Base-by-base conservation (phyloP, 345 rosid genomes). In the Eucalyptus cloeziana region DNA sequence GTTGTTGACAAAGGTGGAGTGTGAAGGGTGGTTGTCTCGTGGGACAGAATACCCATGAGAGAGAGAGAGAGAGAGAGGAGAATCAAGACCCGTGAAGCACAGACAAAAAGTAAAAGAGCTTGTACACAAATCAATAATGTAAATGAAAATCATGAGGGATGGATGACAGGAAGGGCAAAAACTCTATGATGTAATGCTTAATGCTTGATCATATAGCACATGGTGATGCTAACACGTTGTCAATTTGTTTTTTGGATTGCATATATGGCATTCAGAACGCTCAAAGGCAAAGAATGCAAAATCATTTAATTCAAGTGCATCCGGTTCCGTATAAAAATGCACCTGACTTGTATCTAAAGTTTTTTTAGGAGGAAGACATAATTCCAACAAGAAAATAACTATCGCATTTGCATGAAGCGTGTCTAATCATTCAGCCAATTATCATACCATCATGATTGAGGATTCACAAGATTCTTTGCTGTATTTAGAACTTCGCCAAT, bases 41-140 rank as follows among this genome's bases (percentile, higher is more conserved):
- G 89, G 92, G 91, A 76, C 89, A 86, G 86, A 56, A 87, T 45
- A 83, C 85, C 90, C 52, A 37, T 60, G 85, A 3, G 37, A 37
- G 40, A 37, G 40, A 30, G 37, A 58, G 44, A 88, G 71, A 62
- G 37, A 64, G 71, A 30, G 79, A n/a, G 9, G 56, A 87, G 92
- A 89, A 92, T 91, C 91, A 87, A 88, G 52, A 86, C 96, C 96
- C 94, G 94, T 93, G 94, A 93, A 89, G 54, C 87, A 91, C 89
- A 87, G 67, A 76, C 56, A 54, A 49, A 58, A 44, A 25, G 13
- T 17, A 50, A 45, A 45, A 54, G 33, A 30, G 47, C n/a, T 50
- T 11, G 58, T 49, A 52, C 7, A 43, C 24, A 85, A 58, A 6
- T 21, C 50, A 79, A 15, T 88, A 87, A 87, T 49, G 17, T 47